Base-by-base conservation (phyloP, 2,329 filamentous ascomycete species). In the Sporothrix schenckii region DNA sequence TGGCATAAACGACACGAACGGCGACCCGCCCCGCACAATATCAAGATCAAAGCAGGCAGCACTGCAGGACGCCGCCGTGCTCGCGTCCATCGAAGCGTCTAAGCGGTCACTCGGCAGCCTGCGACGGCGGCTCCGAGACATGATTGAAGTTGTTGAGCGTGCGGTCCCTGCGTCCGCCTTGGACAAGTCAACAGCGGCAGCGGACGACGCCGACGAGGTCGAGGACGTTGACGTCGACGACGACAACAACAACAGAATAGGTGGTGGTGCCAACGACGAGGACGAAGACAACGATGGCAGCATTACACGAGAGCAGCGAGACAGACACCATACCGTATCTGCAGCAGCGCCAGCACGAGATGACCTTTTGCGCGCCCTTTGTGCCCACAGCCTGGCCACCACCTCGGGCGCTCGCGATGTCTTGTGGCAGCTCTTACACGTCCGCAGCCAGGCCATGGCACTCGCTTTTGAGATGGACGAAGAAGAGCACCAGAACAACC, bases 331-430 rank as follows among this genome's bases (percentile, higher is more conserved):
- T 11, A 27, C 27, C 3, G 19, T 10, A 4, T 49, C 65, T 10
- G 47, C 68, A 11, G 54, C 68, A 0, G 63, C 71, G 1, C 34
- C 69, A 0, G 27, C 58, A 10, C 70, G 84, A 71, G 76, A 83
- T 72, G 83, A 86, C 27, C 84, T 95, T 19, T 82, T 94, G 14
- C 90, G 92, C 75, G 89, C 90, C 0, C 84, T 97, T 74, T 91
- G 89, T 70, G 93, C 94, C 0, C 94, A 93, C 78, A 93, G 92
- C 72, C 83, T 98, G 66, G 88, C 89, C 1, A 93, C 91, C 3
- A 96, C 88, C 76, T 93, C 91, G 0, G 91, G 93, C 0, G 89
- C 92, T 0, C 89, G 87, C 70, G 93, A 97, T 77, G 91, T 92
- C 0, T 80, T 97, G 68, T 84, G 88, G 9, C 89, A 95, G 79